Evolutionary conservation across 495 filamentous ascomycete species (phyloP).

Genomic region (Xylaria cubensis): DNA sequence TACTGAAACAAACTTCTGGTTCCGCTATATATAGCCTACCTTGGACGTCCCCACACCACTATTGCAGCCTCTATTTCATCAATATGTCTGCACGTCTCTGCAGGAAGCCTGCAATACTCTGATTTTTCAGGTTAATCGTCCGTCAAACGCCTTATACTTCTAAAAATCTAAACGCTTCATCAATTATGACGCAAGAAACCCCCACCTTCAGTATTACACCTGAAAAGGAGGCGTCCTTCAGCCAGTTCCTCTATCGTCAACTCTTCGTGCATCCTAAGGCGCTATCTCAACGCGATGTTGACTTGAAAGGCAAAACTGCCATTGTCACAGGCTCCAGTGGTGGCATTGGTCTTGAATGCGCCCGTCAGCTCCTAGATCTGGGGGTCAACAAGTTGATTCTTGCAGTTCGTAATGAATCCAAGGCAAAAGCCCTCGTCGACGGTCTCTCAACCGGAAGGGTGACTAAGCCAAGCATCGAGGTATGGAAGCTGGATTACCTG

Average conservation of each 20-base stretch:
- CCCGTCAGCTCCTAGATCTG: constrained; percentile 52
- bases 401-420: constrained; percentile 54
- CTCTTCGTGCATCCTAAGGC: not conserved
- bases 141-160: not conserved
- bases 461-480: constrained; percentile 43
- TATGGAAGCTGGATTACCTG: constrained; percentile 61
- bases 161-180: not conserved
- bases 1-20: no score
- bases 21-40: no score
- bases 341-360: constrained; percentile 58
- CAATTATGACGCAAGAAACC: not conserved
- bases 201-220: constrained; percentile 10
- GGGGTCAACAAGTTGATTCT: constrained; percentile 56
- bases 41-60: no score
- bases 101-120: not conserved
- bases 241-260: constrained; percentile 25
- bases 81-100: no score
- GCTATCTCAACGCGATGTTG: constrained; percentile 16
- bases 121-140: not conserved
- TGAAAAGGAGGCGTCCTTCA: constrained; percentile 4
- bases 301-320: constrained; percentile 45
- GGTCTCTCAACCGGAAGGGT: constrained; percentile 29
- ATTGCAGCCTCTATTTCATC: no score
- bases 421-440: constrained; percentile 49
- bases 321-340: constrained; percentile 62